Conservation (phyloP, 2,329 filamentous ascomycete genomes). For the Chrysoporthe cubensis region DNA sequence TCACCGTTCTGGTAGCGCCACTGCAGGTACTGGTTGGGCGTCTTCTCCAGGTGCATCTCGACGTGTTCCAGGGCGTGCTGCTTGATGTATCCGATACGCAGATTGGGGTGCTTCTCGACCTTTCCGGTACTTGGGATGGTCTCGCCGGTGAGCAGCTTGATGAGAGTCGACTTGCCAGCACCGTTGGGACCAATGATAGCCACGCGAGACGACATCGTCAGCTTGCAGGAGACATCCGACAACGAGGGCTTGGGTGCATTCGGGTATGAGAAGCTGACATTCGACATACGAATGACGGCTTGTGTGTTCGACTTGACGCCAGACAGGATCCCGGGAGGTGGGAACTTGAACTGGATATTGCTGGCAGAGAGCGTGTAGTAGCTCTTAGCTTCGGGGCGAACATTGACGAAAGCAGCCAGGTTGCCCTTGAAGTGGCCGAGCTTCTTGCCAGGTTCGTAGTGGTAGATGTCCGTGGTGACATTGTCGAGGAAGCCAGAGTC, state of each 20-base stretch:
- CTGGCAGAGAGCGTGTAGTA: conserved; percentile 95
- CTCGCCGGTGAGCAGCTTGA: conserved; percentile 96
- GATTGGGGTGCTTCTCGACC: conserved; percentile 97
- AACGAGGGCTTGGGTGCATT: conserved; percentile 86
- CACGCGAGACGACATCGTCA: conserved; percentile 87
- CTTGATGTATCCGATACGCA: conserved; percentile 99
- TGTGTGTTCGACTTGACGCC: conserved; percentile 95
- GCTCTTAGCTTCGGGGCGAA: conserved; percentile 92
- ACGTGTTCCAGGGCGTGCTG: conserved; percentile 99
- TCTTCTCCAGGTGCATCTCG: conserved; percentile 99
- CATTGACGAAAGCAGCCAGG: conserved; percentile 80
- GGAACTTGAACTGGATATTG: conserved; percentile 96
- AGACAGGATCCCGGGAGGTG: conserved; percentile 87
- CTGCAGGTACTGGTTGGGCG: conserved; percentile 96
- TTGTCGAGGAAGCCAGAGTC: conserved; percentile 97
- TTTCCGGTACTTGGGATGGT: conserved; percentile 79
- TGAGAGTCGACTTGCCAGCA: conserved; percentile 96
- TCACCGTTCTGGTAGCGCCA: conserved; percentile 98
- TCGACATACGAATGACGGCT: conserved; percentile 92
- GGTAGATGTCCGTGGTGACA: conserved; percentile 98
- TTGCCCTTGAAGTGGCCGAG: conserved; percentile 85
- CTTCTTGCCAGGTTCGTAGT: conserved; percentile 97
- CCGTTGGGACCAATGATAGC: conserved; percentile 97
- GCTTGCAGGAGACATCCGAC: conserved; percentile 80
- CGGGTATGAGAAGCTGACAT: conserved; percentile 94